Base-by-base conservation (phyloP, 805 yeast genomes). In the Monosporozyma aerobia region DNA sequence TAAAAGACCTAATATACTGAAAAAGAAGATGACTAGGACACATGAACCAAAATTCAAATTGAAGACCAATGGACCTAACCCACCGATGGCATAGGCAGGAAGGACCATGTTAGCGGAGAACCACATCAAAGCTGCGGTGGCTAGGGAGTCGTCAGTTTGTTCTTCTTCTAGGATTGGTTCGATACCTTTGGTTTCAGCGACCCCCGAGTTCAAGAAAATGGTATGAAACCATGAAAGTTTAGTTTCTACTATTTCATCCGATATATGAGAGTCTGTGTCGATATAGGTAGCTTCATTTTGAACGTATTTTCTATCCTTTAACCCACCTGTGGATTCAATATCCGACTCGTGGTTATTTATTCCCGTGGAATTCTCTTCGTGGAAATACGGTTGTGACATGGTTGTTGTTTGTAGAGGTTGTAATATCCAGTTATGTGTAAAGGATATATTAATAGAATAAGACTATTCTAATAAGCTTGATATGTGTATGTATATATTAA, bases 111-210 rank as follows among this genome's bases (percentile, higher is more conserved):
- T 89, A 39, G 95, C 95, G 7, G 95, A 85, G 61, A 85, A 77
- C 96, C 96, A 90, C 92, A 90, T 86, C 49, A 90, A 75, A 46
- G 89, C 88, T 32, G 94, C 86, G 58, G 78, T 79, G 71, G 79
- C 73, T 55, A 85, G 64, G 39, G 87, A 81, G 46, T 76, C 77
- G 56, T 83, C 88, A 47, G 78, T 76, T 66, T 87, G 83, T 68
- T 87, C 92, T 46, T 83, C 86, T 56, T 85, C 95, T 8, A 87
- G 81, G 53, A 90, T 78, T 44, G 85, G 75, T 62, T 88, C 96
- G 57, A 90, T 82, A 69, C 96, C 96, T 64, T 85, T 79, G 23
- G 78, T 75, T 65, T 83, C 89, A 37, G 77, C 78, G 49, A 70
- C 68, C 27, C 70, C 68, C 27, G 69, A 44, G 8, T 54, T 53